These are phyloP conservation scores for Kwoniella sp. DNA, from an alignment of 768 basidiomycete species.

Conservation along the genomic window DNA sequence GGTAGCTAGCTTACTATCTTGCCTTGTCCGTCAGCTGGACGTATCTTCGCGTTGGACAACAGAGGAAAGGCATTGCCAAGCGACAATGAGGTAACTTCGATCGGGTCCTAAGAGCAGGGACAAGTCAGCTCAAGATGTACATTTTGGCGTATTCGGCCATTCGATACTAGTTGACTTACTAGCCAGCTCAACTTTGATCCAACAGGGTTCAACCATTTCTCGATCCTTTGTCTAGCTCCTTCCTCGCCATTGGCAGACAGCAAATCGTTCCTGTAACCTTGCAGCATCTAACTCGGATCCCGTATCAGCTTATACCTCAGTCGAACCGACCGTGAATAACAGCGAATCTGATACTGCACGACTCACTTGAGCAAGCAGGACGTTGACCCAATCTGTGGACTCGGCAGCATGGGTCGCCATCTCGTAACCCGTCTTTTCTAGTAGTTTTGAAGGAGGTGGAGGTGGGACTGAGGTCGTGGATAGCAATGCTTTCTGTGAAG, in stretches of 20 bases:
- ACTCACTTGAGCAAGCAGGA: conserved; percentile 75
- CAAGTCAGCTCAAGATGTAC: background rate
- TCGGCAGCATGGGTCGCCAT: conserved; percentile 62
- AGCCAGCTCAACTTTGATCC: conserved; percentile 63
- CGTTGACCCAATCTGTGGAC: conserved; percentile 89
- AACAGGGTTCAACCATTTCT: conserved; percentile 76
- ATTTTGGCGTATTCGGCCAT: background rate
- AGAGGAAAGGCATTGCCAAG: conserved; percentile 79
- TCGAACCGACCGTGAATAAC: background rate
- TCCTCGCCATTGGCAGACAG: conserved; percentile 78
- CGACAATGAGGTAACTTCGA: conserved; percentile 79
- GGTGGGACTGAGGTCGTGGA: conserved; percentile 50
- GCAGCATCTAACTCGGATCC: conserved; percentile 65
- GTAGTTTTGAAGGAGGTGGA: conserved; percentile 47
- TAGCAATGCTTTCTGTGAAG: conserved; percentile 26
- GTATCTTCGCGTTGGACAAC: conserved; percentile 69
- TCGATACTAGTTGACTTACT: conserved; percentile 33
- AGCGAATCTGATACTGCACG: background rate
- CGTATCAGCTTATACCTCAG: conserved; percentile 1
- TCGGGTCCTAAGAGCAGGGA: conserved; percentile 67
- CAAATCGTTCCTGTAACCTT: conserved; percentile 70
- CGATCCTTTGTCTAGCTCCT: conserved; percentile 73
- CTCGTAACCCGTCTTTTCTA: conserved; percentile 56
- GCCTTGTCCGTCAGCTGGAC: conserved; percentile 57
- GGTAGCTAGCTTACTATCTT: conserved; percentile 49